A percentile compares a stretch with the other conserved stretches of the same genome.
These are phyloP conservation scores for Schwanniomyces polymorphus DNA, from an alignment of 805 yeast species.

Conservation along the genomic window DNA sequence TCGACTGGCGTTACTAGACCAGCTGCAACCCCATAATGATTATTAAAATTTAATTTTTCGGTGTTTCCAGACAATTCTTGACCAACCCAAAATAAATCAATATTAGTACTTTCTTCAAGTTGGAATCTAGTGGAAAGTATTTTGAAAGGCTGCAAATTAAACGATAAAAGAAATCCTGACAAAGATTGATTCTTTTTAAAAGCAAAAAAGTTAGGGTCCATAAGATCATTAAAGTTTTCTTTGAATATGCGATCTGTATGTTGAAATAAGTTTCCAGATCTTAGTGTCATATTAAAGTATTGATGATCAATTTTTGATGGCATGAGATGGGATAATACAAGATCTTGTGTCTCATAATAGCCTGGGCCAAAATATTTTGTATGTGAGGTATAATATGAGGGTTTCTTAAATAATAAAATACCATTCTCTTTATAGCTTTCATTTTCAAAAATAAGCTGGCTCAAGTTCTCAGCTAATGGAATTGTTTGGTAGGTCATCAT, in stretches of 20 bases:
- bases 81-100: slow-evolving; percentile 36
- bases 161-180: slow-evolving; percentile 26
- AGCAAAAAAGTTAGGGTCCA: slow-evolving; percentile 29
- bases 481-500: slow-evolving; percentile 26
- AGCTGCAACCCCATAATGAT: slow-evolving; percentile 22
- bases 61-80: slow-evolving; percentile 27
- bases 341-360: slow-evolving; percentile 25
- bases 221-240: slow-evolving; percentile 18
- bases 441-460: slow-evolving; percentile 14
- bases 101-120: slow-evolving; percentile 7
- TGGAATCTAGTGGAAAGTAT: slow-evolving; percentile 20
- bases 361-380: slow-evolving; percentile 23
- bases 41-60: slow-evolving; percentile 22
- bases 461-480: slow-evolving; percentile 18
- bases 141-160: slow-evolving; percentile 23
- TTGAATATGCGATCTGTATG: slow-evolving; percentile 18
- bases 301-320: slow-evolving; percentile 17
- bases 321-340: slow-evolving; percentile 19
- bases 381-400: slow-evolving; percentile 18
- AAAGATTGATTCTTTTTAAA: slow-evolving; percentile 25
- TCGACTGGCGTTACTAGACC: slow-evolving; percentile 30
- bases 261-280: background rate
- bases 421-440: slow-evolving; percentile 22
- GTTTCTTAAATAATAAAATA: slow-evolving; percentile 26
- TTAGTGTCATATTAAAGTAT: slow-evolving; percentile 15